phyloP scores from a whole-genome alignment of 768 basidiomycete genomes.

The Leucocoprinus leucothites region DNA sequence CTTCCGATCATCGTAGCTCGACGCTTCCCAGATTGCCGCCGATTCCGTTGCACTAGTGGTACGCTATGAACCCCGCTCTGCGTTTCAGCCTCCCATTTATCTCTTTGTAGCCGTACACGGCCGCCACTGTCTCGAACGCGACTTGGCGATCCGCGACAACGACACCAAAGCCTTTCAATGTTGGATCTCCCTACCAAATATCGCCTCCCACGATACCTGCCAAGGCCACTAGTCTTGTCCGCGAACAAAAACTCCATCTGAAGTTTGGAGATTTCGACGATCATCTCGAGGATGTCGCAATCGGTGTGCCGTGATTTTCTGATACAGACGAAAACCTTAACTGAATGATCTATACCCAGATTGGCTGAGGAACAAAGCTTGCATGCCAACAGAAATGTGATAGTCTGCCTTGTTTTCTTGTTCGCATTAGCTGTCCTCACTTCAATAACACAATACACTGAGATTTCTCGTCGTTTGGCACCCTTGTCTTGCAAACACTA shows the following conservation, averaged over 20 bases:
- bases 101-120: conserved; percentile 47
- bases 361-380: conserved; percentile 41
- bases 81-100: neutral
- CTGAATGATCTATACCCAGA: conserved; percentile 23
- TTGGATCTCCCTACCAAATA: conserved; percentile 46
- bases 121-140: conserved; percentile 29
- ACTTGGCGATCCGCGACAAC: conserved; percentile 45
- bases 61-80: conserved; percentile 21
- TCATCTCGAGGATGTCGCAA: conserved; percentile 70
- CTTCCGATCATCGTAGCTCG: conserved; percentile 40
- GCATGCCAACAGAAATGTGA: conserved; percentile 26
- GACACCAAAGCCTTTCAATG: conserved; percentile 38
- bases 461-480: neutral
- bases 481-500: neutral
- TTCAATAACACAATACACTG: neutral
- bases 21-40: conserved; percentile 54
- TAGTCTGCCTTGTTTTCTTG: neutral
- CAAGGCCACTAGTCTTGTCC: conserved; percentile 47
- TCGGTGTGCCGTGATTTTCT: conserved; percentile 34
- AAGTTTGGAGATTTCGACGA: conserved; percentile 81
- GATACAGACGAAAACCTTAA: neutral
- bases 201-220: conserved; percentile 40
- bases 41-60: conserved; percentile 57
- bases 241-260: conserved; percentile 46
- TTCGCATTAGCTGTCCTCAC: neutral